Conservation (phyloP, 129 eudicot species). For the Tagetes erecta region DNA sequence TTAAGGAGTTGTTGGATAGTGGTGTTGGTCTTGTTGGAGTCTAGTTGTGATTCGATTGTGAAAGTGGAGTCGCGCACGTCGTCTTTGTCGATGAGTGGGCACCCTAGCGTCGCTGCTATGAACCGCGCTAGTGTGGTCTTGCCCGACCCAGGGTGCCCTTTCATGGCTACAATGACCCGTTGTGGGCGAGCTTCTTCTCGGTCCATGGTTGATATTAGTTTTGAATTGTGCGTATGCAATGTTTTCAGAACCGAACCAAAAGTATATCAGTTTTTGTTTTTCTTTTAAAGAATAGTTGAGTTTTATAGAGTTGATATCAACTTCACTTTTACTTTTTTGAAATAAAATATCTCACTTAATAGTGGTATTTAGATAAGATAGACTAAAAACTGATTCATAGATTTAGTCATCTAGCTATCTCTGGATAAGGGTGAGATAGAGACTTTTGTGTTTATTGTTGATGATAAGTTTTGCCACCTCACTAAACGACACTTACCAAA, state of each 20-base stretch:
- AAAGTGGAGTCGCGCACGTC: slow-evolving; percentile 54
- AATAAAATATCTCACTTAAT: neutral
- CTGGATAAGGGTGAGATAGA: slow-evolving; percentile 17
- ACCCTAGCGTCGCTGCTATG: slow-evolving; percentile 52
- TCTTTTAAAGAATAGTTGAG: neutral
- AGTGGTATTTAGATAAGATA: neutral
- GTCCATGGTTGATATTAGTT: slow-evolving; percentile 25
- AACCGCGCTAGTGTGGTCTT: slow-evolving; percentile 57
- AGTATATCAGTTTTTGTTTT: neutral
- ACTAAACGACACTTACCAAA: slow-evolving; percentile 10
- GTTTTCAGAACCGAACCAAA: neutral
- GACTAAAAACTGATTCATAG: neutral
- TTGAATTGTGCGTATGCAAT: neutral
- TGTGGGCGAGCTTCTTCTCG: slow-evolving; percentile 16
- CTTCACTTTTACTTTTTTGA: neutral
- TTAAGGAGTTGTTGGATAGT: slow-evolving; percentile 39
- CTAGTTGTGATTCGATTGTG: slow-evolving; percentile 30
- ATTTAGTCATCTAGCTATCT: neutral
- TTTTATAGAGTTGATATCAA: slow-evolving; percentile 4
- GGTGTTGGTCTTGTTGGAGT: neutral
- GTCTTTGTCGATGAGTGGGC: slow-evolving; percentile 74
- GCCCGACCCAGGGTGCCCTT: slow-evolving; percentile 90
- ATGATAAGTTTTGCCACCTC: slow-evolving; percentile 31
- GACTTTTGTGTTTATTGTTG: slow-evolving; percentile 4
- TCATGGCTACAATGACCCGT: slow-evolving; percentile 56